Base-by-base conservation (phyloP, 169 alveolate genomes). In the Eimeria sp. region DNA sequence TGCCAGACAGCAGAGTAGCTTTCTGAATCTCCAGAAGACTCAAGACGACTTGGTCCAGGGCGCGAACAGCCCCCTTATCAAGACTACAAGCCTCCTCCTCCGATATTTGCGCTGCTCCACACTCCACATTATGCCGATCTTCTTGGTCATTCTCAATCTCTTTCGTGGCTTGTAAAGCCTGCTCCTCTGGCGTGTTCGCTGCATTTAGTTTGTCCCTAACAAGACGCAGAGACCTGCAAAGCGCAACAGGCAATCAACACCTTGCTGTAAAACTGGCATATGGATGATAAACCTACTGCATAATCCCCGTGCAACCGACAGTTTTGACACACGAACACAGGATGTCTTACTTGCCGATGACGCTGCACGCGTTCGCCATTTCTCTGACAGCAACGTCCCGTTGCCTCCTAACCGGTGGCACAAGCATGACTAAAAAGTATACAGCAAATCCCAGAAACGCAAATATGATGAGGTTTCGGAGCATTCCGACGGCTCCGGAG, bases 321-420 rank as follows among this genome's bases (percentile, higher is more conserved):
- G 90, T 16, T 45, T 11, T n/a, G 63, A 16, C 43, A 40, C 30
- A 6, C 10, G 20, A 63, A 9, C 16, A 63, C 61, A 25, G 7
- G 57, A 25, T 11, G 83, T 6, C 95, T 57, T 51, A 92, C 95
- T 45, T 34, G 95, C 88, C 76, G 83, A 92, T 92, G 84, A 27
- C 70, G 95, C 58, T 45, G 72, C 91, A 75, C 51, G 91, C 88
- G 70, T 61, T 63, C 40, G 95, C 90, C 90, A 92, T 75, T 16
- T 92, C 91, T 27, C 95, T 54, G 34, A 82, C 58, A 4, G 63
- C 95, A 67, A 92, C 95, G 51, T 92, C 95, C 20, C 95, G 82
- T 27, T 92, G 95, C 43, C 95, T 67, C 57, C 88, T 88, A 27
- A 92, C 47, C 10, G 95, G 95, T 40, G 95, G 95, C 0, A 78